Evolutionary conservation across 2,329 filamentous ascomycete genomes (phyloP), one percentile per base, ranked within the genome.

Genomic region (Penicillium rolfsii): DNA sequence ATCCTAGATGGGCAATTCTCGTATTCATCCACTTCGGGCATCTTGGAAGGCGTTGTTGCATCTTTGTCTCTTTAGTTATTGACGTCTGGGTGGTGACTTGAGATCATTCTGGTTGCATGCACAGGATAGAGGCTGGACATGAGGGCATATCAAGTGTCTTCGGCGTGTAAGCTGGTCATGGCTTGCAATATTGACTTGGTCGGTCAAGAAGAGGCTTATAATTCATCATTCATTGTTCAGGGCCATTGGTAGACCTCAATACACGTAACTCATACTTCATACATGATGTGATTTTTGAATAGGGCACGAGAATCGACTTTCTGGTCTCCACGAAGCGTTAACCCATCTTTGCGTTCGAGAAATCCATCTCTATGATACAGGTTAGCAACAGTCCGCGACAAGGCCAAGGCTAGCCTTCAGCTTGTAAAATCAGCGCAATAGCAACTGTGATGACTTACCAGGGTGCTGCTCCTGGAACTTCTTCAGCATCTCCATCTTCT

Each of bases 401-500:
- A 9, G 8, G 5, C n/a, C 24, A 28, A 16, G 14, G 4, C 2
- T n/a, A 52, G 11, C 9, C 22, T 9, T 46, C 5, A 11, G 19
- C 19, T 22, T 22, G 19, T 1, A 22, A 1, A 2, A 14, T 14
- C 6, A 5, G 5, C 35, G 3, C 8, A 22, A 7, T 8, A 5
- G 19, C 8, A 1, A 53, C 0, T 9, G 11, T 3, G 5, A 52
- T 40, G 8, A 72, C 71, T 64, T 68, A 79, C 77, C 77, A 1
- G 87, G 87, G 78, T 89, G 87, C 72, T 97, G 87, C 54, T 82
- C 83, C 85, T 97, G 90, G 80, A 99, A 98, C 82, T 96, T 92
- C 80, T 91, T 90, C 74, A 99, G 80, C 71, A 99, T 89, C 58
- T 99, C 94, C 74, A 88, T 80, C 85, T 98, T 98, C 84, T 93